Percentiles rank a stretch among this genome's conserved stretches.
phyloP scores from a whole-genome alignment of 352 stramenopile genomes.

The Phytophthora pisi region DNA sequence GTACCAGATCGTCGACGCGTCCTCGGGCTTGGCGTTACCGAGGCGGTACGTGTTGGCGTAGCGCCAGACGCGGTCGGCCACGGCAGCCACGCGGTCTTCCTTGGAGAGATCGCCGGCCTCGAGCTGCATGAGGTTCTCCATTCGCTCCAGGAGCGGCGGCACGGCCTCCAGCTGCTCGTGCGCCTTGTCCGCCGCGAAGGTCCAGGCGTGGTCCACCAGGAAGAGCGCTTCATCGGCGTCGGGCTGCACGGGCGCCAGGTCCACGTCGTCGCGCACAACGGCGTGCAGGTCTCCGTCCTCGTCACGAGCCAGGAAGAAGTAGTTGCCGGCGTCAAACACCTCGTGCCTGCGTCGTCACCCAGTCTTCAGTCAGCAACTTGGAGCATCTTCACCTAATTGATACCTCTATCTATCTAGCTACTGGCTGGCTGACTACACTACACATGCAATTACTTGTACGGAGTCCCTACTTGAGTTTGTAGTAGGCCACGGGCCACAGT shows the following conservation, averaged over 20 bases:
- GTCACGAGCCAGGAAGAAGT: constrained; percentile 53
- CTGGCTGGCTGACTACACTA: too few relatives aligned
- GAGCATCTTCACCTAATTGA: not conserved
- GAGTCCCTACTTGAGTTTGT: constrained; percentile 54
- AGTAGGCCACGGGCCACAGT: constrained; percentile 51
- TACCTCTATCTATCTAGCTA: too few relatives aligned
- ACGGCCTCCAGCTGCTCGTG: constrained; percentile 38
- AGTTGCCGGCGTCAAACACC: constrained; percentile 53
- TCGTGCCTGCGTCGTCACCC: constrained; percentile 38
- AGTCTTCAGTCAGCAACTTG: constrained; percentile 15
- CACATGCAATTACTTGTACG: not conserved
- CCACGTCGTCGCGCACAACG: constrained; percentile 53
- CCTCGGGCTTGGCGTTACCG: constrained; percentile 47
- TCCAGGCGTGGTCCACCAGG: constrained; percentile 63
- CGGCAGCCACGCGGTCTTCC: constrained; percentile 31
- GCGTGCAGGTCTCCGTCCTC: constrained; percentile 53
- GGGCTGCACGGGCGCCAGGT: constrained; percentile 39
- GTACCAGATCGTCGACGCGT: constrained; percentile 57
- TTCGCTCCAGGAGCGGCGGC: constrained; percentile 44
- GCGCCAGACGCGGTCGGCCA: constrained; percentile 49
- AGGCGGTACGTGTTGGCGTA: constrained; percentile 60
- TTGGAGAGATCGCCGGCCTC: constrained; percentile 21
- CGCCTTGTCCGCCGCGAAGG: constrained; percentile 51
- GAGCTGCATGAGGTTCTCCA: constrained; percentile 59
- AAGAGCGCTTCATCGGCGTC: constrained; percentile 50